Evolutionary conservation across 1,284 basidiomycete species (phyloP), one percentile per base, ranked within the genome.

Genomic region (Ceratobasidium sp.): DNA sequence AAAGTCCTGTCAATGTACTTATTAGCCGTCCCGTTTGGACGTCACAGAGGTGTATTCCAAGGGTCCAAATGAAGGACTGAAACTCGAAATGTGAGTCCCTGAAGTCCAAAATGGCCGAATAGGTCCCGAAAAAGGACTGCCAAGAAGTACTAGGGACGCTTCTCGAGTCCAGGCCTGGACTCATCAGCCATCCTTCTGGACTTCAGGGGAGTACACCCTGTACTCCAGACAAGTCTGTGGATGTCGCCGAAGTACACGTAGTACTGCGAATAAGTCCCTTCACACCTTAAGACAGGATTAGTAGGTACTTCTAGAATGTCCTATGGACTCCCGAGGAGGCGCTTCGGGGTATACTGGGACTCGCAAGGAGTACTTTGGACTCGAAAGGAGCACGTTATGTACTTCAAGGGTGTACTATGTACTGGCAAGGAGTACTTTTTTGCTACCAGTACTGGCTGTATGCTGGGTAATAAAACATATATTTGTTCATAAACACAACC

Each of bases 1-100:
- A 46, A 46, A 46, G 43, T 46, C 43, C 43, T 46, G 43, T 46
- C 43, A 46, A 46, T 46, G 43, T 46, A 46, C 43, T 46, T 46
- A 9, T 46, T 9, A 19, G 43, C 43, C 9, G 43, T 46, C 43
- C 43, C 43, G 43, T 19, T 46, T 46, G 43, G 43, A 46, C 43
- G 19, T 46, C 43, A 46, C 9, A 46, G 9, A 19, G 19, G 43
- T 46, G 43, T 46, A 46, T 46, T 46, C 9, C 43, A 46, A 46
- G 43, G 43, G 43, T 46, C 19, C 19, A 46, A 19, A 46, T 9
- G 43, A 46, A n/a, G n/a, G n/a, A n/a, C n/a, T n/a, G n/a, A n/a
- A n/a, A 46, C 19, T 9, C 19, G 43, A 19, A 19, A 46, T 46
- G 43, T 46, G 9, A 46, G 9, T 46, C 43, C 43, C 43, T 46